phyloP scores from a whole-genome alignment of 176 grass and related monocot species.

The Luzula sylvatica region DNA sequence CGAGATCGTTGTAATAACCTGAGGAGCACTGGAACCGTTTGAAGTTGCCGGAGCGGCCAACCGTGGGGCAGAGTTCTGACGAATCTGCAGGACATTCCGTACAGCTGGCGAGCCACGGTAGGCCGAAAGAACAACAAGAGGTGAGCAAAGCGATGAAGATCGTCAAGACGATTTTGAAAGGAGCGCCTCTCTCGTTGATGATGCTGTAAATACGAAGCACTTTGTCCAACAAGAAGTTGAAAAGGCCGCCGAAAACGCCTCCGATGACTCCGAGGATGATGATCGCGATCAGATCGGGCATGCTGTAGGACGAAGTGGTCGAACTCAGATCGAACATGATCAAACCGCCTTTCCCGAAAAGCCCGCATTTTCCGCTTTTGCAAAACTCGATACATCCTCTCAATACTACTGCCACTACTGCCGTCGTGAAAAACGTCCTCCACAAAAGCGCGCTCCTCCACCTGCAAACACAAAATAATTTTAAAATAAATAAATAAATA shows the following conservation, averaged over 20 bases:
- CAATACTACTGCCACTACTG: slow-evolving; percentile 81
- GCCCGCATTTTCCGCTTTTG: slow-evolving; percentile 66
- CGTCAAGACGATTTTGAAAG: slow-evolving; percentile 76
- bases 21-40: slow-evolving; percentile 84
- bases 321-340: slow-evolving; percentile 98
- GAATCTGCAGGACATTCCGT: slow-evolving; percentile 45
- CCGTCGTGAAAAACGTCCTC: slow-evolving; percentile 97
- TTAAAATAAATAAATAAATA: no score
- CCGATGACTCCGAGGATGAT: slow-evolving; percentile 71
- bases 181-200: slow-evolving; percentile 93
- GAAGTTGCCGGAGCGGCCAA: slow-evolving; percentile 74
- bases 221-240: slow-evolving; percentile 77
- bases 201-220: slow-evolving; percentile 64
- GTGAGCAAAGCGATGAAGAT: slow-evolving; percentile 67
- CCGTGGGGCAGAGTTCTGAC: slow-evolving; percentile 57
- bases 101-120: slow-evolving; percentile 72
- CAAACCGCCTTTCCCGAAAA: slow-evolving; percentile 77
- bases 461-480: no score
- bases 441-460: slow-evolving; percentile 92
- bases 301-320: slow-evolving; percentile 37
- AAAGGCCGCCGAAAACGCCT: slow-evolving; percentile 67
- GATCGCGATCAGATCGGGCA: slow-evolving; percentile 55
- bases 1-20: slow-evolving; percentile 83
- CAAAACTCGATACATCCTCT: slow-evolving; percentile 57
- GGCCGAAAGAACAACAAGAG: slow-evolving; percentile 71